phyloP scores from a whole-genome alignment of 768 basidiomycete species.

The Phylloporus rhodoxanthus region DNA sequence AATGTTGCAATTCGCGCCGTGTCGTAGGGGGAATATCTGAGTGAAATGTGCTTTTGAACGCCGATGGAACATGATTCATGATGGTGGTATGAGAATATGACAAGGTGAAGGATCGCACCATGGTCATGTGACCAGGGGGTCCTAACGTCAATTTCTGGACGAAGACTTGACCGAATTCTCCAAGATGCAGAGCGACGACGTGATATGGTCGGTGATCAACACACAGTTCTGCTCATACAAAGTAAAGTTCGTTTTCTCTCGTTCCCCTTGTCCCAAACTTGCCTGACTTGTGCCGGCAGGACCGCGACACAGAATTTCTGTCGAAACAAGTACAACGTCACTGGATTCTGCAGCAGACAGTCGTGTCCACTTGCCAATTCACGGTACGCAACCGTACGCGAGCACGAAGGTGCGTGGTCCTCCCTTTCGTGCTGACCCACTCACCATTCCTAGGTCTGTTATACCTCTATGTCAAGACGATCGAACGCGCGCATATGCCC shows the following conservation, averaged over 20 bases:
- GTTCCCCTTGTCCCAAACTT: neutral
- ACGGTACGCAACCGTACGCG: constrained; percentile 95
- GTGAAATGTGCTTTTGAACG: too few species aligned
- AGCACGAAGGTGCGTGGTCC: constrained; percentile 68
- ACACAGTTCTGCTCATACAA: constrained; percentile 97
- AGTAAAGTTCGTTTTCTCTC: constrained; percentile 74
- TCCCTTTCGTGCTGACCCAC: neutral
- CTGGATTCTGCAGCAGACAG: constrained; percentile 89
- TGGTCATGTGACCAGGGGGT: too few species aligned
- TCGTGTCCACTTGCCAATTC: constrained; percentile 99
- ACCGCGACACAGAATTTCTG: constrained; percentile 97
- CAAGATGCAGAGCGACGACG: constrained; percentile 90
- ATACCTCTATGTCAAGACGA: constrained; percentile 95
- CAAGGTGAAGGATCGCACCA: too few species aligned
- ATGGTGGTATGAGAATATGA: too few species aligned
- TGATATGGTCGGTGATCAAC: constrained; percentile 96
- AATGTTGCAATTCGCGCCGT: too few species aligned
- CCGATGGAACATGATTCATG: too few species aligned
- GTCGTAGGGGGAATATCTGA: too few species aligned
- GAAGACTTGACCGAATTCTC: too few species aligned
- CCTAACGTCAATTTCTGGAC: too few species aligned
- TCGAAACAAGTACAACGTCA: constrained; percentile 97
- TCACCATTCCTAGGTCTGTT: constrained; percentile 51
- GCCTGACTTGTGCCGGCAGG: constrained; percentile 37
- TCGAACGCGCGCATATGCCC: constrained; percentile 94